Base-by-base conservation (phyloP, 106 monocot species). In the Platanthera zijinensis region DNA sequence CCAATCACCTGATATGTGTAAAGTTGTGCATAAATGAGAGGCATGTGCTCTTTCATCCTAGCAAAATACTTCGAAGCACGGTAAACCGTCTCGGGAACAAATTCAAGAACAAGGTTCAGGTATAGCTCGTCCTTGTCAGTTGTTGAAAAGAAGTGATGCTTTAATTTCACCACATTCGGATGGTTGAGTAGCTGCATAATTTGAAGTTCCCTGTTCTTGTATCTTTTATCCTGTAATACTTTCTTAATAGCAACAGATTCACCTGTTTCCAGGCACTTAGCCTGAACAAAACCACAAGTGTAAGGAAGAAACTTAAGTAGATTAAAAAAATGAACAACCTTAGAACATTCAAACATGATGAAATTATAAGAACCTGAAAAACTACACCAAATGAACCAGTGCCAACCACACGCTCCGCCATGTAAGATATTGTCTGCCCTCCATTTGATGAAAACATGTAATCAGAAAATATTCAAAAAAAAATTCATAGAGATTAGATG, bases 301-400 rank as follows among this genome's bases (percentile, higher is more conserved):
- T 71, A 12, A 50, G n/a, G 48, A 61, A 15, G 7, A 70, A 7
- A 66, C 71, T 22, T 12, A 74, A 39, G 28, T 21, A 80, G 32
- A 10, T 69, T 10, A 32, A 25, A 70, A 7, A 70, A 7, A 46
- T 64, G 28, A 46, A 51, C 2, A 11, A 50, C 3, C 1, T 19
- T 0, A 69, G 57, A 76, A 50, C 8, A 8, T 5, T 0, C 19
- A 49, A 39, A 47, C 8, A 39, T 19, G 8, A 8, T 21, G 28
- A 15, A 45, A n/a, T 50, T 18, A 11, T 10, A 52, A 9, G 48
- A 83, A 92, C 92, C 87, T 95, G 92, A 80, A 92, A 95, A 62
- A 95, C 95, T 49, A 90, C 83, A 74, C 95, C 95, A 82, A 95
- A 95, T 69, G 95, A 95, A 77, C 95, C 95, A 69, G 87, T 90